Base-by-base conservation (phyloP, 2,329 filamentous ascomycete genomes). In the Macroventuria anomochaeta region DNA sequence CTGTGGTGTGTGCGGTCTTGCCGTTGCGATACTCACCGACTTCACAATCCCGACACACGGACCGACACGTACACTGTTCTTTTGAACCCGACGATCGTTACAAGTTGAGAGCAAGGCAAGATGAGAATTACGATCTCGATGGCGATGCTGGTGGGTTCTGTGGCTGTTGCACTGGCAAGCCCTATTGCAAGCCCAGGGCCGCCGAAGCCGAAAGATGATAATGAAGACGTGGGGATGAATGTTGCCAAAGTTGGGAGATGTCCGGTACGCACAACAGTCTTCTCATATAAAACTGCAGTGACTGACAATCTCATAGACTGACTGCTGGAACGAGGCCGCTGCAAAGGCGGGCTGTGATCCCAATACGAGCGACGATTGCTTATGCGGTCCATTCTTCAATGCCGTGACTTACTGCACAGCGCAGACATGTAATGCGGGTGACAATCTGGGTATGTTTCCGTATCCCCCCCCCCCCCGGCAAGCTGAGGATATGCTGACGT, bases 291-390 rank as follows among this genome's bases (percentile, higher is more conserved):
- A 1, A 17, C 26, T 20, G 8, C 15, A 15, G 10, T 21, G 13
- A 15, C 58, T 66, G 25, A 62, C 40, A 2, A 48, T 31, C 6
- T 10, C 21, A 25, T 37, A 73, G 71, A 57, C 56, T 46, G 61
- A 69, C 26, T 74, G 71, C 52, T 74, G 70, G 70, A 71, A 73
- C 33, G 64, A 71, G 53, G 63, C 63, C 4, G 70, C 64, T 17
- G 63, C 46, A 25, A 40, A 56, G 29, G 67, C 65, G 23, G 51
- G 46, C 3, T 74, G 71, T 47, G 68, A 74, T 40, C 71, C 71
- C 3, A 69, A 71, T 20, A 37, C 20, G 15, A 64, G 68, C 53
- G 68, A 74, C 15, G 55, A 55, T 7, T 74, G 71, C 38, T 41
- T 73, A 20, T 74, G 71, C 41, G 71, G 69, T 7, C 48, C 57